Conservation (phyloP, 2,329 filamentous ascomycete species). For the Septoria linicola region DNA sequence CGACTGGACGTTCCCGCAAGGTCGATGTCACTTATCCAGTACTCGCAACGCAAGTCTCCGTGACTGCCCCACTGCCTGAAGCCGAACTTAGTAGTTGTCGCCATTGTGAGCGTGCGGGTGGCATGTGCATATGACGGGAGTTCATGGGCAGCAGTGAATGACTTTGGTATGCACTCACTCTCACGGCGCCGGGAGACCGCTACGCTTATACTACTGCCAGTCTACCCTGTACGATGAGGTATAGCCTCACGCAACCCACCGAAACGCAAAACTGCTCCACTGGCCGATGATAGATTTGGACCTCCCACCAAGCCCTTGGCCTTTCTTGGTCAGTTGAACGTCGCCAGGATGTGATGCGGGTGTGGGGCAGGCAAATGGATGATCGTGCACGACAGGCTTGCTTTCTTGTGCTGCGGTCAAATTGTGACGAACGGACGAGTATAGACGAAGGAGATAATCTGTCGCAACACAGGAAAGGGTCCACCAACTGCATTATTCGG, state of each 20-base stretch:
- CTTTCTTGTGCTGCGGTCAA: too few relatives aligned
- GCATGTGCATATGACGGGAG: background rate
- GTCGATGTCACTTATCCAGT: conserved; percentile 22
- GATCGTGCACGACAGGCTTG: too few relatives aligned
- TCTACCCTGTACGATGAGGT: conserved; percentile 14
- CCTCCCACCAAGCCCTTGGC: too few relatives aligned
- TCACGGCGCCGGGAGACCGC: background rate
- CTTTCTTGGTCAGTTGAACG: too few relatives aligned
- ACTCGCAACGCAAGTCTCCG: conserved; percentile 18
- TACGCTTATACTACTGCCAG: background rate
- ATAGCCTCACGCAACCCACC: conserved; percentile 2
- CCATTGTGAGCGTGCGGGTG: conserved; percentile 7
- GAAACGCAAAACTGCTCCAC: conserved; percentile 7
- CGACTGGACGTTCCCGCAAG: conserved; percentile 10
- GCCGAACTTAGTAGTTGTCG: conserved; percentile 18
- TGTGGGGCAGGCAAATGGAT: too few relatives aligned
- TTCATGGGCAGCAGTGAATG: background rate
- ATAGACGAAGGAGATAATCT: too few relatives aligned
- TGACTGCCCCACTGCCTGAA: conserved; percentile 18
- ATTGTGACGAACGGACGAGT: too few relatives aligned
- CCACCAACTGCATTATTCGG: too few relatives aligned
- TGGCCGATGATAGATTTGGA: background rate
- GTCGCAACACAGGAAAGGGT: too few relatives aligned
- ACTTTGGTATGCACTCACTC: conserved; percentile 7
- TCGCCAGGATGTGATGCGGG: too few relatives aligned